Evolutionary conservation across 2,329 filamentous ascomycete species (phyloP).

Genomic region (Botrytis pseudocinerea): DNA sequence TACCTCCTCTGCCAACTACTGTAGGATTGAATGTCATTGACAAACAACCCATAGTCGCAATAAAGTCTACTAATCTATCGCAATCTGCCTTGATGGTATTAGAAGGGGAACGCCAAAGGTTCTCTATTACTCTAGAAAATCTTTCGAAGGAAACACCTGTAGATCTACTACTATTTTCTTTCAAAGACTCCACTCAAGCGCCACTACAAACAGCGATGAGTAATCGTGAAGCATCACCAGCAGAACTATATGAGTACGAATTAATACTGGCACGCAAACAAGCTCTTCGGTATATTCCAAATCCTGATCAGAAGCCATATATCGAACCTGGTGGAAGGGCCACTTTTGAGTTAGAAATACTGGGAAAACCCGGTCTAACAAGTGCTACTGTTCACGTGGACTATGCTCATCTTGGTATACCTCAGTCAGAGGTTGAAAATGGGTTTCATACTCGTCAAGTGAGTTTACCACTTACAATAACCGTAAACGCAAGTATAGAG

Average conservation of each 20-base stretch:
- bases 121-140: slow-evolving; percentile 80
- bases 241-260: slow-evolving; percentile 85
- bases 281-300: slow-evolving; percentile 59
- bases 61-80: slow-evolving; percentile 74
- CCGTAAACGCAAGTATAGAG: slow-evolving; percentile 89
- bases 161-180: slow-evolving; percentile 84
- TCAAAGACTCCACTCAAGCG: slow-evolving; percentile 82
- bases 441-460: slow-evolving; percentile 84
- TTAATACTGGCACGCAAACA: slow-evolving; percentile 74
- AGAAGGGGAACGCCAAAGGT: slow-evolving; percentile 79
- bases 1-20: slow-evolving; percentile 45
- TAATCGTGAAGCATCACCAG: slow-evolving; percentile 73
- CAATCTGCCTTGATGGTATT: slow-evolving; percentile 90
- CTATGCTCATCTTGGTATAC: slow-evolving; percentile 77
- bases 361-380: slow-evolving; percentile 83
- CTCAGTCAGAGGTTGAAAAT: slow-evolving; percentile 65
- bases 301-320: slow-evolving; percentile 52
- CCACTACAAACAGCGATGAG: slow-evolving; percentile 73
- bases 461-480: slow-evolving; percentile 77
- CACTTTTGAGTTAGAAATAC: slow-evolving; percentile 78
- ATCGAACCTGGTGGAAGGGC: slow-evolving; percentile 68
- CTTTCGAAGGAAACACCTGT: slow-evolving; percentile 68
- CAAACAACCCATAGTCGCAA: slow-evolving; percentile 72
- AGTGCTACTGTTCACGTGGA: slow-evolving; percentile 79
- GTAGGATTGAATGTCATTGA: slow-evolving; percentile 74